Conservation (phyloP, 305 asterid genomes). For the Fraxinus velutina region DNA sequence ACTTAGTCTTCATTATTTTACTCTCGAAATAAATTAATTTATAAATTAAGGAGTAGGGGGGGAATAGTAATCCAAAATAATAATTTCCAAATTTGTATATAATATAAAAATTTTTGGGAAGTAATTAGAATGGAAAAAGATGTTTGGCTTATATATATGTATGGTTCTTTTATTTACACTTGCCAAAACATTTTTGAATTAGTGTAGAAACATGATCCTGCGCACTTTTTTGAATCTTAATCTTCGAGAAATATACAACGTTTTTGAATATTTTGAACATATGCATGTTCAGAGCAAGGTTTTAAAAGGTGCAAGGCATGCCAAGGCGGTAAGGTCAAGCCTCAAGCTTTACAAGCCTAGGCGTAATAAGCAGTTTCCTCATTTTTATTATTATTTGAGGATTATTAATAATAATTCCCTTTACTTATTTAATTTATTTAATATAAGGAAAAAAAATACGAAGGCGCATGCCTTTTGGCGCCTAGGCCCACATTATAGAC, state of each 20-base stretch:
- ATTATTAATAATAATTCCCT: neutral
- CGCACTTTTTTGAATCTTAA: conserved; percentile 14
- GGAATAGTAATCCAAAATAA: neutral
- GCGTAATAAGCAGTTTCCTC: neutral
- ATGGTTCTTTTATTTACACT: neutral
- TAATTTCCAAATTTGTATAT: neutral
- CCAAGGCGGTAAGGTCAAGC: neutral
- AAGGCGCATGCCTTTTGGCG: neutral
- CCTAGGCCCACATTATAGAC: neutral
- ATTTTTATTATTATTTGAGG: neutral
- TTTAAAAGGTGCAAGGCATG: neutral
- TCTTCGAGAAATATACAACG: neutral
- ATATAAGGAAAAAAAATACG: neutral
- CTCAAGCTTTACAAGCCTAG: neutral
- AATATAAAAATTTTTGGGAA: neutral
- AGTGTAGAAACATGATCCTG: neutral
- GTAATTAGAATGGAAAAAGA: neutral
- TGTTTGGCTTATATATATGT: neutral
- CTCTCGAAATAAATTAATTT: neutral
- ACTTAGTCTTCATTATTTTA: conserved; percentile 14
- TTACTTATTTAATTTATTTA: neutral
- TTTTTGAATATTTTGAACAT: neutral
- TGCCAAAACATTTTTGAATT: conserved; percentile 12
- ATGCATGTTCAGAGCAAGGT: neutral
- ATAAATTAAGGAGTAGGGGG: conserved; percentile 3